These are phyloP conservation scores for Trametes meyenii DNA, from an alignment of 768 basidiomycete species.

Conservation along the genomic window DNA sequence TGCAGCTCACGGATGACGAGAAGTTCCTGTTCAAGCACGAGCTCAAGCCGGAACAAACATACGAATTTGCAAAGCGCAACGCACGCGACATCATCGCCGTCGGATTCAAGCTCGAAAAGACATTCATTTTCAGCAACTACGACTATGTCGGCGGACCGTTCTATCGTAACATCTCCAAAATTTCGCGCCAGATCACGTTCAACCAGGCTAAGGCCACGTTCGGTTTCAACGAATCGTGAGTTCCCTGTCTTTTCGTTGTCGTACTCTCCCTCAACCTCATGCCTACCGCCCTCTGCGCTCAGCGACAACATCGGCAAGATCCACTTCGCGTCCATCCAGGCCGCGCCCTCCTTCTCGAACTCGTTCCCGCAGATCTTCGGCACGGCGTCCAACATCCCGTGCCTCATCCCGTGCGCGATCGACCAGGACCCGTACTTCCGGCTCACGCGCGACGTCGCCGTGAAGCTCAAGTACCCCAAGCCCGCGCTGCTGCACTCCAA, in stretches of 20 bases:
- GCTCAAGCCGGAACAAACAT: conserved; percentile 87
- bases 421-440: conserved; percentile 99
- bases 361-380: conserved; percentile 99
- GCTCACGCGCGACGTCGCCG: conserved; percentile 92
- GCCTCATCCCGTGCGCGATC: conserved; percentile 96
- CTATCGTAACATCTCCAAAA: conserved; percentile 91
- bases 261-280: not conserved
- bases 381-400: conserved; percentile 76
- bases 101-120: conserved; percentile 88
- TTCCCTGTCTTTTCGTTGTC: conserved; percentile 16
- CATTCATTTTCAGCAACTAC: conserved; percentile 96
- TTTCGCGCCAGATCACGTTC: conserved; percentile 90
- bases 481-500: conserved; percentile 91
- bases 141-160: conserved; percentile 90
- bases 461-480: conserved; percentile 94
- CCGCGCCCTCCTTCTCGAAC: conserved; percentile 95
- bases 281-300: conserved; percentile 6
- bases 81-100: conserved; percentile 97
- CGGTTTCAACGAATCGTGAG: conserved; percentile 95
- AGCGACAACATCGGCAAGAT: conserved; percentile 99
- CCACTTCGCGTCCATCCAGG: conserved; percentile 95
- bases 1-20: conserved; percentile 99
- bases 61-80: conserved; percentile 79
- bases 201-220: conserved; percentile 95
- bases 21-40: conserved; percentile 98